These are phyloP conservation scores for Colletotrichum theobromicola DNA, from an alignment of 2,329 filamentous ascomycete genomes.

Conservation along the genomic window DNA sequence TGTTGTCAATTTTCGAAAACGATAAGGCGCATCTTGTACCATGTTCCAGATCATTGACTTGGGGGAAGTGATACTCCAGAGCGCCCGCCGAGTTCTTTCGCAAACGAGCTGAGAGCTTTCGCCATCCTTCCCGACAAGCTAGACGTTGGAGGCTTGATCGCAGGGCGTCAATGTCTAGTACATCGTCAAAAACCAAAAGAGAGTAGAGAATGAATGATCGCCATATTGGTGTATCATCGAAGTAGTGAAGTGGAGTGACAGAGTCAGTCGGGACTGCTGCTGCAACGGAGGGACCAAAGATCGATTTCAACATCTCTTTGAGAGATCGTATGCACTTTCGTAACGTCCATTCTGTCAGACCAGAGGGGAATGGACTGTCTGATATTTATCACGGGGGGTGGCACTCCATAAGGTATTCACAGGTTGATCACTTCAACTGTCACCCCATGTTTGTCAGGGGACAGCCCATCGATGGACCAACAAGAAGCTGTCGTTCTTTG, in stretches of 20 bases:
- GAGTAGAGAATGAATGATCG: background rate
- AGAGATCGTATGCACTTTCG: background rate
- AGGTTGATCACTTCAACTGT: background rate
- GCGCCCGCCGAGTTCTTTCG: background rate
- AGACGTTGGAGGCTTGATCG: background rate
- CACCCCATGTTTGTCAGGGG: background rate
- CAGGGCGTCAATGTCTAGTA: background rate
- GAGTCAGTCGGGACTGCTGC: background rate
- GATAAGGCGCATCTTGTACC: background rate
- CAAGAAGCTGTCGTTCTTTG: background rate
- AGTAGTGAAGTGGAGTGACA: background rate
- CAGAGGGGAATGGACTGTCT: rapidly evolving
- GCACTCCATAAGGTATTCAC: background rate
- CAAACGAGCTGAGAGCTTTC: background rate
- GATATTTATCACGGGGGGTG: background rate
- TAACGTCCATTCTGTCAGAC: background rate
- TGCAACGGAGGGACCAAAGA: background rate
- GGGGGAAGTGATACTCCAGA: background rate
- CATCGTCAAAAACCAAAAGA: background rate
- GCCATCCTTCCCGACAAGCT: background rate
- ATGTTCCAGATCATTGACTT: background rate
- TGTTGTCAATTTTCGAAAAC: background rate
- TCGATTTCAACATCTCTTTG: background rate
- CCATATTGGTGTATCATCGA: background rate
- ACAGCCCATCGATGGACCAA: background rate